phyloP scores from a whole-genome alignment of 108 stramenopile species.

The Skeletonema potamos region DNA sequence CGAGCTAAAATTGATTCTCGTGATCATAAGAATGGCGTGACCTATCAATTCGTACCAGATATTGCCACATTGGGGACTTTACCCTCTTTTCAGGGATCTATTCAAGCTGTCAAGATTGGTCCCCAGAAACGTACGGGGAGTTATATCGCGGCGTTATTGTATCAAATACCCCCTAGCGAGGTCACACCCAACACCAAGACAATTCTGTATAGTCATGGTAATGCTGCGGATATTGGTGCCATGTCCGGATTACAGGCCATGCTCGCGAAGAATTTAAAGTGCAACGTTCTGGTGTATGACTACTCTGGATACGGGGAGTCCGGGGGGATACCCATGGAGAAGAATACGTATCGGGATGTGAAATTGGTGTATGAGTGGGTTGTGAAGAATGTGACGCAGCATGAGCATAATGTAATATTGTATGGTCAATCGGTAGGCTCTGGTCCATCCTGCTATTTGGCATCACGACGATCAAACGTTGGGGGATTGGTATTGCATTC shows the following conservation, averaged over 20 bases:
- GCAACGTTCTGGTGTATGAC: conserved; percentile 86
- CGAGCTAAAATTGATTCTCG: conserved; percentile 57
- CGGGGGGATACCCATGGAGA: conserved; percentile 79
- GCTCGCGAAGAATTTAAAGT: conserved; percentile 60
- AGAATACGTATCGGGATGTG: conserved; percentile 84
- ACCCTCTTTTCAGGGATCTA: conserved; percentile 38
- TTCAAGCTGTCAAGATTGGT: conserved; percentile 69
- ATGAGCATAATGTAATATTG: conserved; percentile 67
- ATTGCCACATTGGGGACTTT: conserved; percentile 27
- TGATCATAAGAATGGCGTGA: conserved; percentile 57
- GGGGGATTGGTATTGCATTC: conserved; percentile 84
- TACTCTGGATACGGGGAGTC: conserved; percentile 87
- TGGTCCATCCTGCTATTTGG: conserved; percentile 83
- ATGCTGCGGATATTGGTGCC: conserved; percentile 89
- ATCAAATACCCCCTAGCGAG: conserved; percentile 42
- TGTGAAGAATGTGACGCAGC: conserved; percentile 31
- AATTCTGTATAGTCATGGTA: conserved; percentile 88
- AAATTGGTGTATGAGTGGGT: conserved; percentile 77
- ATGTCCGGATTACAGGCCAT: conserved; percentile 71
- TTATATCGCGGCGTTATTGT: conserved; percentile 69
- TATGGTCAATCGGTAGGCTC: conserved; percentile 92
- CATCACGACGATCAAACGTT: conserved; percentile 49
- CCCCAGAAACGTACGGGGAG: conserved; percentile 51
- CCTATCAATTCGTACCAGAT: conserved; percentile 56
- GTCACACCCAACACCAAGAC: conserved; percentile 57